phyloP scores from a whole-genome alignment of 2,329 filamentous ascomycete genomes.

The Trichoderma koningii region DNA sequence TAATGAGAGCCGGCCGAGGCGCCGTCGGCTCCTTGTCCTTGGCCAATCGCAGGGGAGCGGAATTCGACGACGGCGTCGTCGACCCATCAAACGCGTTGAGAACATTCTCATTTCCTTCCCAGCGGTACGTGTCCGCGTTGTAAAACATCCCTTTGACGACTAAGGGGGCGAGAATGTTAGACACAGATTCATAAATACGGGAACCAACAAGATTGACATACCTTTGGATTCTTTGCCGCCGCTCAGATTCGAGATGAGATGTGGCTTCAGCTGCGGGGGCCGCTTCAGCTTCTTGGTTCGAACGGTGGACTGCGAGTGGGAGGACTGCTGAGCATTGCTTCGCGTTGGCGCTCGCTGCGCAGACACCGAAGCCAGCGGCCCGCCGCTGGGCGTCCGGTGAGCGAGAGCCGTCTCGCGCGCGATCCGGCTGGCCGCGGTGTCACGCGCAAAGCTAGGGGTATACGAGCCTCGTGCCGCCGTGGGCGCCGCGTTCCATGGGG shows the following conservation, averaged over 20 bases:
- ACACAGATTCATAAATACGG: not conserved
- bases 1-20: slow-evolving; percentile 78
- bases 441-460: slow-evolving; percentile 64
- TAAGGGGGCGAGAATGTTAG: slow-evolving; percentile 45
- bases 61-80: slow-evolving; percentile 52
- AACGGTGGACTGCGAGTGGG: slow-evolving; percentile 39
- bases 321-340: slow-evolving; percentile 47
- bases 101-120: slow-evolving; percentile 95
- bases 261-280: slow-evolving; percentile 72
- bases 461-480: slow-evolving; percentile 57
- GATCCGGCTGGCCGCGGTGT: slow-evolving; percentile 66
- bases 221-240: slow-evolving; percentile 76
- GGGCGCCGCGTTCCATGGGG: slow-evolving; percentile 53
- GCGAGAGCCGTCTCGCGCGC: slow-evolving; percentile 64
- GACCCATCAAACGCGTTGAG: slow-evolving; percentile 75
- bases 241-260: slow-evolving; percentile 83
- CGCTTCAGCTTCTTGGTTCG: slow-evolving; percentile 60
- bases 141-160: slow-evolving; percentile 95
- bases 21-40: slow-evolving; percentile 62
- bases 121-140: slow-evolving; percentile 81
- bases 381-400: slow-evolving; percentile 58
- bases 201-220: slow-evolving; percentile 49
- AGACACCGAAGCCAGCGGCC: slow-evolving; percentile 56
- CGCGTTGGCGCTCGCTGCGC: slow-evolving; percentile 58
- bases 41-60: slow-evolving; percentile 44